Evolutionary conservation across 768 basidiomycete genomes (phyloP), one percentile per base, ranked within the genome.

Genomic region (Mycena chlorophos): DNA sequence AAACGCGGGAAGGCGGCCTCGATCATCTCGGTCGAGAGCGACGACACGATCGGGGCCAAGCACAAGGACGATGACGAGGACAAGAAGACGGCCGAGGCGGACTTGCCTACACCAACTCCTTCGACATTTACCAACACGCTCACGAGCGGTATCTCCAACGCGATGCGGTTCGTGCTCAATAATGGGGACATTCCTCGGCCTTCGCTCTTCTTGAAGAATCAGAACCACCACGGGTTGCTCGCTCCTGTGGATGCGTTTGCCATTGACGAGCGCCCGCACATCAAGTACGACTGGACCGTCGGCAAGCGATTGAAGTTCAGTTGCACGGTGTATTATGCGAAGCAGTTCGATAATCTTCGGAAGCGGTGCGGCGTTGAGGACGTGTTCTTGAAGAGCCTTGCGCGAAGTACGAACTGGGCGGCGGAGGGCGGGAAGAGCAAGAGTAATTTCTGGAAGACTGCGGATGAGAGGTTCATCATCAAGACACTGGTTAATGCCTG

Each of bases 401-500:
- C 76, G 22, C 68, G 72, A 48, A 84, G 85, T 58, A 72, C 76
- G 38, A 83, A 81, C 53, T 94, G 90, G 89, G 73, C 77, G 13
- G 89, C 89, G 0, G 84, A 84, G 53, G 87, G 91, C 0, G 91
- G 91, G 4, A 94, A 92, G 79, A 89, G 88, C 69, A 81, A 78
- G 64, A 84, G 83, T 2, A 85, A 86, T 59, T 94, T 92, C 65
- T 89, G 89, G 87, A 89, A 88, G 77, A 91, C 88, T 43, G 68
- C 71, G 25, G 91, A 94, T 68, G 82, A 88, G 60, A 75, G 83
- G 56, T 90, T 87, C 65, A 85, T 94, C 62, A 87, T 92, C 75
- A 92, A 92, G 80, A 89, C 89, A 19, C 70, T 92, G 56, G 86
- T 94, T 16, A 87, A 87, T 69, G 88, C 89, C 14, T 92, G 90